phyloP scores from a whole-genome alignment of 2,329 filamentous ascomycete species.

The Aspergillus viridinutans region DNA sequence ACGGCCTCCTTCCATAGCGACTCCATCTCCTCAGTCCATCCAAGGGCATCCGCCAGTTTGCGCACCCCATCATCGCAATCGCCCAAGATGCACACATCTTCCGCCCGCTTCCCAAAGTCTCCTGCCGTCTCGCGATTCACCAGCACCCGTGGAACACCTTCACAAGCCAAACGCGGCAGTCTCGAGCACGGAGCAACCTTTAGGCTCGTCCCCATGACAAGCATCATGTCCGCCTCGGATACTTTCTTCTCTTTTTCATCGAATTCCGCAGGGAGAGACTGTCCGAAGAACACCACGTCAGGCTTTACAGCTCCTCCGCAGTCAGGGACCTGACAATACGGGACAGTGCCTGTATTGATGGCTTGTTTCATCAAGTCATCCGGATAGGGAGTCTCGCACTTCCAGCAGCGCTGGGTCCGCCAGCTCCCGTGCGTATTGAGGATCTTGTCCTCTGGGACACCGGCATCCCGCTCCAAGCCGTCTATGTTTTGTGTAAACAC shows the following conservation, averaged over 20 bases:
- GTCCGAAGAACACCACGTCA: constrained; percentile 83
- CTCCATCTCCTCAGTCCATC: constrained; percentile 77
- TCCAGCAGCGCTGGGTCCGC: constrained; percentile 75
- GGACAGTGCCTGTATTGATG: constrained; percentile 62
- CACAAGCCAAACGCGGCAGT: constrained; percentile 58
- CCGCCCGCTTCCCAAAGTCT: constrained; percentile 63
- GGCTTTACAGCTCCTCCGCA: constrained; percentile 77
- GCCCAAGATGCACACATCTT: constrained; percentile 73
- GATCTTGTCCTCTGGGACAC: constrained; percentile 68
- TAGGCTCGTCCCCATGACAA: constrained; percentile 77
- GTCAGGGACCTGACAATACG: constrained; percentile 54
- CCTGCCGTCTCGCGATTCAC: constrained; percentile 78
- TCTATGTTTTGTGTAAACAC: constrained; percentile 93
- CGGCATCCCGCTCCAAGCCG: constrained; percentile 76
- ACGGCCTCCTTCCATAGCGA: constrained; percentile 61
- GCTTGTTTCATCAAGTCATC: constrained; percentile 64
- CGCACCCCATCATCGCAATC: constrained; percentile 72
- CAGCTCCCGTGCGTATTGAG: constrained; percentile 87
- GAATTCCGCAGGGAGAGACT: constrained; percentile 59
- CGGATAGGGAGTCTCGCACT: constrained; percentile 65
- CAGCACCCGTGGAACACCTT: constrained; percentile 64
- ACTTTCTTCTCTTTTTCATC: constrained; percentile 50
- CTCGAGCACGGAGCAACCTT: constrained; percentile 75
- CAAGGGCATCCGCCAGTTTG: constrained; percentile 66
- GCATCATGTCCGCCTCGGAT: constrained; percentile 60